Evolutionary conservation across 108 stramenopile species (phyloP), one percentile per base, ranked within the genome.

Genomic region (Cylindrotheca closterium): DNA sequence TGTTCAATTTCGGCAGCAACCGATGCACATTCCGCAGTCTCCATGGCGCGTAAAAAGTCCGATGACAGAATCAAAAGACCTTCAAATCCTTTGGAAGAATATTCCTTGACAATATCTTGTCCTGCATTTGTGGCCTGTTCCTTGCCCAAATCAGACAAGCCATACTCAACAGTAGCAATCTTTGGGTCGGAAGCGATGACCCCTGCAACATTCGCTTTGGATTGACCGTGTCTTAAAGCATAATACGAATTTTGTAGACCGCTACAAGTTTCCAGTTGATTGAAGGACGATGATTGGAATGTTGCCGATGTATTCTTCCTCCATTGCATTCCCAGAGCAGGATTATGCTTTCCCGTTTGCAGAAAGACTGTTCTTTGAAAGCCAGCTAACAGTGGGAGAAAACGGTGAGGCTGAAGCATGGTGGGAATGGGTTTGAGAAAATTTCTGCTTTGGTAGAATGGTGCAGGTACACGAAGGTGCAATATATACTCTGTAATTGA

Each of bases 141-240:
- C 47, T 70, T 73, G 1, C 94, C 94, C 18, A 75, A 24, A 0
- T 71, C 75, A 1, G 86, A 85, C 19, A 96, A 68, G 23, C 89
- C 91, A 50, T 93, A 92, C 32, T 78, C 54, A 0, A 56, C 50
- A 12, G 84, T 81, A 17, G 89, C 86, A 48, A 93, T 73, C 21
- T 67, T 55, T 0, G 90, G 91, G 67, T 79, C 70, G 1, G 89
- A 88, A 1, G 89, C 88, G 52, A 96, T 96, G 4, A 91, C 65
- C 34, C 76, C 67, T 1, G 68, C 80, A 12, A 93, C 92, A 66
- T 96, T 96, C 27, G 95, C 95, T 21, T 85, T 55, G 28, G 86
- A 87, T 67, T 93, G 87, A 5, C 95, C 95, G 70, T 96, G 95
- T 12, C 95, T 88, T 21, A 96, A 74, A 15, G 87, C 90, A 72